A percentile compares a stretch with the other conserved stretches of the same genome.
phyloP scores from a whole-genome alignment of 1,139 yeast genomes.

The Saccharomycopsis hybrid region DNA sequence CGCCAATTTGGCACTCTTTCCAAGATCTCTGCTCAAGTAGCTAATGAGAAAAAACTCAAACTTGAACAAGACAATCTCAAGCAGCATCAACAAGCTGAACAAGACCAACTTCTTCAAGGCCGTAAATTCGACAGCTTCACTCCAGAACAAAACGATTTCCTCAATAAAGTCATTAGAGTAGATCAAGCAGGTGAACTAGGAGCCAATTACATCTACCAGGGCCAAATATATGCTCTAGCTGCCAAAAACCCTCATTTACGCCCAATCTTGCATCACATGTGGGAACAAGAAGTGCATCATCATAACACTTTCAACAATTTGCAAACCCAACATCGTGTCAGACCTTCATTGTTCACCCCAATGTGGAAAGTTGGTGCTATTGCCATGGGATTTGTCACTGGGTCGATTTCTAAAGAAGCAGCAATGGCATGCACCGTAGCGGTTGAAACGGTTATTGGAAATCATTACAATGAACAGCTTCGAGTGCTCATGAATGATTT shows the following conservation, averaged over 20 bases:
- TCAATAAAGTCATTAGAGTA: slow-evolving; percentile 76
- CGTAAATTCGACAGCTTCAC: slow-evolving; percentile 29
- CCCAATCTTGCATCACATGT: slow-evolving; percentile 83
- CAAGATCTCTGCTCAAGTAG: slow-evolving; percentile 13
- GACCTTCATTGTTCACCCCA: slow-evolving; percentile 90
- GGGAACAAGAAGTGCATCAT: slow-evolving; percentile 96
- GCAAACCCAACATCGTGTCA: slow-evolving; percentile 70
- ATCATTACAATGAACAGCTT: slow-evolving; percentile 87
- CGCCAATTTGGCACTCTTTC: slow-evolving; percentile 12
- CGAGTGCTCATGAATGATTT: slow-evolving; percentile 65
- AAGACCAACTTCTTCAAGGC: slow-evolving; percentile 1
- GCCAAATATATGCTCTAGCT: slow-evolving; percentile 76
- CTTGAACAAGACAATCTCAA: neutral
- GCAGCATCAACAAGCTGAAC: slow-evolving; percentile 3
- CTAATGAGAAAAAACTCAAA: slow-evolving; percentile 4
- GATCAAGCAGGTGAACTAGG: slow-evolving; percentile 99
- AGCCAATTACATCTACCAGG: slow-evolving; percentile 87
- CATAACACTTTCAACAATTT: slow-evolving; percentile 75
- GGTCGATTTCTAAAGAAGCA: slow-evolving; percentile 82
- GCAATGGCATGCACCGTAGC: slow-evolving; percentile 99
- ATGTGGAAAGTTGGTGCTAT: slow-evolving; percentile 90
- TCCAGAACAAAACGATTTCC: slow-evolving; percentile 59
- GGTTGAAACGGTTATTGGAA: slow-evolving; percentile 96
- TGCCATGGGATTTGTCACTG: slow-evolving; percentile 82
- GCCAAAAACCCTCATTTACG: slow-evolving; percentile 63